Base-by-base conservation (phyloP, 2,329 filamentous ascomycete species). In the Ceratocystis alfenasii region DNA sequence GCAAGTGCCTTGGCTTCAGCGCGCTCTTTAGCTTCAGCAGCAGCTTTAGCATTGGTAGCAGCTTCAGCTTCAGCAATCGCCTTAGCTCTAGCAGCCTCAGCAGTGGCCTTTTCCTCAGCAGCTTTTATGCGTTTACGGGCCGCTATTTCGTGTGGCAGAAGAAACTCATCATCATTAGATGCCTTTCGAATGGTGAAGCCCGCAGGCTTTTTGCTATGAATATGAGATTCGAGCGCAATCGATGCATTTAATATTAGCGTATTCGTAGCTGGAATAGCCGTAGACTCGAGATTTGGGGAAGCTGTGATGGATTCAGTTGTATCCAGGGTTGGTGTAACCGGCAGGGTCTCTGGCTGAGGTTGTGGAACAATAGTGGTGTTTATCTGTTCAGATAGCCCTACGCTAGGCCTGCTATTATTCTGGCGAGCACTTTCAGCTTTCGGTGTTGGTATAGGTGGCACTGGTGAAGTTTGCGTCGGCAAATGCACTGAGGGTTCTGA, bases 171-270 rank as follows among this genome's bases (percentile, higher is more conserved):
- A 20, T 62, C 22, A 28, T 50, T 1, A 20, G 45, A 63, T 20
- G 63, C 3, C 25, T 46, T 59, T 25, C 66, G 66, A 12, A 67
- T 67, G 41, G 36, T 60, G 22, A 65, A 67, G 20, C 45, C 28
- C 36, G 66, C 44, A 0, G 36, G 36, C n/a, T 57, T 65, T 7
- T 33, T 8, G 5, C 22, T 15, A 1, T 6, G 44, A 5, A 36
- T 30, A 8, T 0, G 20, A 44, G 46, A 10, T n/a, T 2, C 33
- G 17, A n/a, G 8, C 2, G 46, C 62, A 64, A 28, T n/a, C 17
- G 41, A n/a, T n/a, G 60, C 15, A 5, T 28, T 15, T 8, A 6
- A 7, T 15, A 8, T 30, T 22, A 28, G 46, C 33, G 46, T 17
- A 5, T 64, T 53, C 33, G 17, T 12, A 44, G 46, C 62, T 20